phyloP scores from a whole-genome alignment of 2,329 filamentous ascomycete genomes.

The Moelleriella libera region DNA sequence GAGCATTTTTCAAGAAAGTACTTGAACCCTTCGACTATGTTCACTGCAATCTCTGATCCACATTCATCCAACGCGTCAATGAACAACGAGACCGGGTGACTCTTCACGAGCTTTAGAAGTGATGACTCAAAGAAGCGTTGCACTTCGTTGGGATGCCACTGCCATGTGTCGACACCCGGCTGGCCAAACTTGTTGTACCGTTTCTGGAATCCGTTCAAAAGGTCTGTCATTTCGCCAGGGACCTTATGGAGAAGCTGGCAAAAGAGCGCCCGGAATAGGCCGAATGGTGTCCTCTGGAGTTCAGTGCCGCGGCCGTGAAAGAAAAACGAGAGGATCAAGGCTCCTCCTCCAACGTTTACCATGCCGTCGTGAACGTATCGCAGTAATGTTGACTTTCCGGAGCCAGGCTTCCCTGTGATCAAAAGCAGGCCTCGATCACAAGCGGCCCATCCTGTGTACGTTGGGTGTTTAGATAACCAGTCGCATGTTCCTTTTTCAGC shows the following conservation, averaged over 20 bases:
- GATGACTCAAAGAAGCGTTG: slow-evolving; percentile 7
- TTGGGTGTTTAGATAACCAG: slow-evolving; percentile 15
- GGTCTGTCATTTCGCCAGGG: slow-evolving; percentile 7
- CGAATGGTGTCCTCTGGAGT: slow-evolving; percentile 7
- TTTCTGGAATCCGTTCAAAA: slow-evolving; percentile 7
- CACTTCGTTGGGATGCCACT: slow-evolving; percentile 13
- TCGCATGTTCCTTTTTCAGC: slow-evolving; percentile 13
- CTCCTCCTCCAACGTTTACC: not conserved
- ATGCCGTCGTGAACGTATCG: slow-evolving; percentile 11
- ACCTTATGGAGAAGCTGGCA: slow-evolving; percentile 15
- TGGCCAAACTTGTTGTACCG: slow-evolving; percentile 6
- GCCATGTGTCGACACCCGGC: slow-evolving; percentile 8
- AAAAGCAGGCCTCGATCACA: slow-evolving; percentile 14
- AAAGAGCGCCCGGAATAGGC: slow-evolving; percentile 20
- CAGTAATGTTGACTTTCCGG: slow-evolving; percentile 22
- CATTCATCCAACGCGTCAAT: slow-evolving; percentile 22
- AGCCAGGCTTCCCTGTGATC: slow-evolving; percentile 14
- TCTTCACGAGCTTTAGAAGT: slow-evolving; percentile 8
- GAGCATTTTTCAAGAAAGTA: not conserved
- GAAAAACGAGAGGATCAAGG: slow-evolving; percentile 18
- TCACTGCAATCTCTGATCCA: slow-evolving; percentile 10
- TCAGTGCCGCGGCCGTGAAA: not conserved
- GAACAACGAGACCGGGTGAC: slow-evolving; percentile 9
- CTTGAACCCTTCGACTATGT: slow-evolving; percentile 4
- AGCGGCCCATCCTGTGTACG: slow-evolving; percentile 10